These are phyloP conservation scores for Fusarium sp. DNA, from an alignment of 2,329 filamentous ascomycete species.

Conservation along the genomic window DNA sequence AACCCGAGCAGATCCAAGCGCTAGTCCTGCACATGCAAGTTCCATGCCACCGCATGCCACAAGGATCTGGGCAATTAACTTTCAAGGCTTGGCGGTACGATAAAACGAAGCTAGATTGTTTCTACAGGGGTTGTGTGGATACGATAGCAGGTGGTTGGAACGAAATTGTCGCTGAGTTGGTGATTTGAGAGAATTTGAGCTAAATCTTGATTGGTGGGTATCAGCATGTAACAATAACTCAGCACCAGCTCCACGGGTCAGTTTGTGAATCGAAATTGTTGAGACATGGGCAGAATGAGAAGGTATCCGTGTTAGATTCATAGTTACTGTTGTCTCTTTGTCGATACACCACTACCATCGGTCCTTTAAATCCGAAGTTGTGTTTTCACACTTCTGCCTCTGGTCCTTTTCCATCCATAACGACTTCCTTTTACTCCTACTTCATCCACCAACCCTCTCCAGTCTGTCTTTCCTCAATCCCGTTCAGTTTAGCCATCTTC, in stretches of 20 bases:
- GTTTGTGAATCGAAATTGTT: neutral
- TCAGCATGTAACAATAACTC: neutral
- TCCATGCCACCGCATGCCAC: neutral
- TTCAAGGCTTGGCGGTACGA: neutral
- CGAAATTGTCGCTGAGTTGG: neutral
- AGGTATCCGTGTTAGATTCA: neutral
- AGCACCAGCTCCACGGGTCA: too few relatives aligned
- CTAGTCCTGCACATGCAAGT: neutral
- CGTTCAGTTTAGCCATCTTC: neutral
- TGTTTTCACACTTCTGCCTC: neutral
- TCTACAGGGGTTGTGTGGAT: neutral
- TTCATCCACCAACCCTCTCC: fast-evolving
- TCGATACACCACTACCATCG: too few relatives aligned
- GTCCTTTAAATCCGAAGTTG: neutral
- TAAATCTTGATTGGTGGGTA: neutral
- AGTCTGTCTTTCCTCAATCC: neutral
- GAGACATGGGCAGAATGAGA: neutral
- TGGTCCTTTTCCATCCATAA: neutral
- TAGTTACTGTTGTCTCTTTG: neutral
- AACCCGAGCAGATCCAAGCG: constrained; percentile 6
- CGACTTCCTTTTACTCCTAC: neutral
- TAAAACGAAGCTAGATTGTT: fast-evolving
- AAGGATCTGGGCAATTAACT: neutral
- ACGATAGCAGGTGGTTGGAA: neutral
- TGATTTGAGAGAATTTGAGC: constrained; percentile 22